These are phyloP conservation scores for Xylaria arbuscula DNA, from an alignment of 2,329 filamentous ascomycete genomes.

Conservation along the genomic window DNA sequence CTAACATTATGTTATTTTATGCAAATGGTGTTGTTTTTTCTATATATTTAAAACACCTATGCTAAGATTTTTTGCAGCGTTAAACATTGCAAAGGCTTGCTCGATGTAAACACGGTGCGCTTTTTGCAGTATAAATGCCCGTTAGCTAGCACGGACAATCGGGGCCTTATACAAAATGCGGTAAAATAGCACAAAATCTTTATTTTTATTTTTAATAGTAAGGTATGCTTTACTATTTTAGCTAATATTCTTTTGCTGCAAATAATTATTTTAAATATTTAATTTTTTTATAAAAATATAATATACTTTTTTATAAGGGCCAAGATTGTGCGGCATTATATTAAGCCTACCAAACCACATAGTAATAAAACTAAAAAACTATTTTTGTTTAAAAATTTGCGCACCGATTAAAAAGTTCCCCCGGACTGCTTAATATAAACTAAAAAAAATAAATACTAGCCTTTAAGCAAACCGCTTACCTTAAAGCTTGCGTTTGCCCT, in stretches of 20 bases:
- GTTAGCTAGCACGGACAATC: neutral
- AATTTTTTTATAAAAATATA: slow-evolving; percentile 7
- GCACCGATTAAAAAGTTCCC: neutral
- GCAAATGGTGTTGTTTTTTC: too few species aligned
- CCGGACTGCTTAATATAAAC: neutral
- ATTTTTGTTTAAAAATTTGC: slow-evolving; percentile 2
- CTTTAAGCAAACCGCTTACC: neutral
- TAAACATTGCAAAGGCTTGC: neutral
- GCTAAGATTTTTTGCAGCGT: neutral
- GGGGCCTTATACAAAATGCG: neutral
- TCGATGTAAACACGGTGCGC: neutral
- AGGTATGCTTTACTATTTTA: neutral
- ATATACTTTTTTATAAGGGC: neutral
- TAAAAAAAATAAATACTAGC: slow-evolving; percentile 1
- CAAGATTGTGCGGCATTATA: neutral
- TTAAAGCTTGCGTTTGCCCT: neutral
- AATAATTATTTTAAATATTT: slow-evolving; percentile 4
- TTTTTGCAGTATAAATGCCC: neutral
- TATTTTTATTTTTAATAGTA: slow-evolving; percentile 6
- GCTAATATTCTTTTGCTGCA: neutral
- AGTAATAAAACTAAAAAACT: slow-evolving; percentile 1
- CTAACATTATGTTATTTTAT: too few species aligned
- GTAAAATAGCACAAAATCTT: neutral
- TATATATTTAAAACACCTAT: slow-evolving; percentile 1
- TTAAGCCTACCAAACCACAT: neutral